Evolutionary conservation across 768 basidiomycete genomes (phyloP), one percentile per base, ranked within the genome.

Genomic region (Lactarius deliciosus): DNA sequence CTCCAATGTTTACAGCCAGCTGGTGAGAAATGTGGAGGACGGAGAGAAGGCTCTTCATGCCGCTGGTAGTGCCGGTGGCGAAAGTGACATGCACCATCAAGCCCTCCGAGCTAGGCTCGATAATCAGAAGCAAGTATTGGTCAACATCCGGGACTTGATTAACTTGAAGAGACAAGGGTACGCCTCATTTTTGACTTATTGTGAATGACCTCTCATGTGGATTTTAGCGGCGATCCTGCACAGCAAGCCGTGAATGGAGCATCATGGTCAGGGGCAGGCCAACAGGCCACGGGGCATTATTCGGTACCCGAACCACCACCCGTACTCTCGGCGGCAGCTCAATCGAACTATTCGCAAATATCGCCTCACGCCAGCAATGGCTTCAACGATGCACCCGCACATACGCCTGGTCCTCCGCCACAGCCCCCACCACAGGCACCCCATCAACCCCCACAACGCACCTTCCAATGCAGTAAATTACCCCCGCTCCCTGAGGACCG

Each of bases 341-440:
- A 66, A 25, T n/a, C 65, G 13, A 66, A 63, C 58, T 28, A 53
- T 11, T 18, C 61, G 6, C 65, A 66, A 25, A 66, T 63, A 7
- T 28, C 65, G 4, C 38, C 61, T 0, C 65, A 63, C 18, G 38
- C 61, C 30, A 43, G 28, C 36, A 63, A 40, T 36, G 50, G 57
- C 15, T 25, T 41, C 5, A 63, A 63, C 41, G 32, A 30, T 3
- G n/a, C 22, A 13, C 61, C 62, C 8, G 45, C 57, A 16, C 47
- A 57, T 30, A 34, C 58, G 2, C 18, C 38, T 34, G 38, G 47
- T 36, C 56, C 61, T 41, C 36, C 57, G 16, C 57, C 56, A n/a
- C 65, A 66, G 57, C 65, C 58, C 28, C 50, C 65, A 7, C 55
- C 56, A 2, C 65, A 63, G 22, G 41, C 50, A 5, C 13, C n/a